These are phyloP conservation scores for Ganoderma leucocontextum DNA, from an alignment of 1,284 basidiomycete species.

Conservation along the genomic window DNA sequence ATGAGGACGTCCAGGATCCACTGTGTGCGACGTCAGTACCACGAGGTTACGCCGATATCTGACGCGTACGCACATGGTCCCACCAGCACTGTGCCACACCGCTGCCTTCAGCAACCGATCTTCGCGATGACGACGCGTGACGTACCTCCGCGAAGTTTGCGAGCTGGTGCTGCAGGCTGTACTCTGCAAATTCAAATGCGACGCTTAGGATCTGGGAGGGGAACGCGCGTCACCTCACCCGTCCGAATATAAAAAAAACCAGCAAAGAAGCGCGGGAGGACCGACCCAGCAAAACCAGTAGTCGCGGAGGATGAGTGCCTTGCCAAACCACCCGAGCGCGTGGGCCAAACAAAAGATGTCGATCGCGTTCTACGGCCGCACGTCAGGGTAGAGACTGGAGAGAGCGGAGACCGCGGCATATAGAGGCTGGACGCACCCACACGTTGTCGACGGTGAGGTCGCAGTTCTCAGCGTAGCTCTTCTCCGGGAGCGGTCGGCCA, in stretches of 20 bases:
- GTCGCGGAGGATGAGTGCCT: constrained; percentile 84
- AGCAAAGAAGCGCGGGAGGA: constrained; percentile 16
- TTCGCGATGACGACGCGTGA: constrained; percentile 33
- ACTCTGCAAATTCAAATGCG: constrained; percentile 86
- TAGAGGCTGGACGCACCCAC: constrained; percentile 60
- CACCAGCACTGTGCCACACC: constrained; percentile 74
- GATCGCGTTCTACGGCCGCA: constrained; percentile 64
- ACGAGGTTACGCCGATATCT: constrained; percentile 22
- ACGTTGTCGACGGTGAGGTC: constrained; percentile 66
- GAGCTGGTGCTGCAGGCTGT: constrained; percentile 84
- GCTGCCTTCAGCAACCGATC: constrained; percentile 19
- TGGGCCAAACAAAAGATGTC: constrained; percentile 88
- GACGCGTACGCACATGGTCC: constrained; percentile 74
- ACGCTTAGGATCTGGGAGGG: constrained; percentile 76
- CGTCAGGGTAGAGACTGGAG: constrained; percentile 11
- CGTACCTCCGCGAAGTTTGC: constrained; percentile 84
- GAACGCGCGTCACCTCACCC: constrained; percentile 15
- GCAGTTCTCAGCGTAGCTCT: constrained; percentile 85
- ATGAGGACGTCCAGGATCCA: constrained; percentile 86
- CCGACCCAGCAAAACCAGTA: constrained; percentile 91
- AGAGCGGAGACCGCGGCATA: constrained; percentile 16
- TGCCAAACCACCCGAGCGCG: constrained; percentile 86
- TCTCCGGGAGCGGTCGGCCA: constrained; percentile 80
- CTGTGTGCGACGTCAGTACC: constrained; percentile 46
- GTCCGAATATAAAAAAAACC: constrained; percentile 9